Percentiles rank a stretch among this genome's conserved stretches.
These are phyloP conservation scores for Rhodotorula sp. DNA, from an alignment of 1,284 basidiomycete species.

Conservation along the genomic window DNA sequence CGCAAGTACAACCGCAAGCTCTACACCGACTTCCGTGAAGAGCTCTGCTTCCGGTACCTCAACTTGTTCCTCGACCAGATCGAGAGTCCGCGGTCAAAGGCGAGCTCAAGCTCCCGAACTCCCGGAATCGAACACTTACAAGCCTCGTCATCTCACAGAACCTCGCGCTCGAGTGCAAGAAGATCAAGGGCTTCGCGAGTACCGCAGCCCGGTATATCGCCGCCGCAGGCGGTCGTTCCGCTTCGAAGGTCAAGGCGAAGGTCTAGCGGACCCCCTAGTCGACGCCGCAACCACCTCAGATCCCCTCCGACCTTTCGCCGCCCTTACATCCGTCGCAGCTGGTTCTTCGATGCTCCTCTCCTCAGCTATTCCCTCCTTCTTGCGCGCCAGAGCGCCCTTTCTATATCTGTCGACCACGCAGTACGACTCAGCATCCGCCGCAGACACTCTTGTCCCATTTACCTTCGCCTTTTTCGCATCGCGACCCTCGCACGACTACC, in stretches of 20 bases:
- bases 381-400: too few relatives aligned
- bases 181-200: constrained; percentile 44
- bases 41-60: constrained; percentile 47
- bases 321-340: too few relatives aligned
- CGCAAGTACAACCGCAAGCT: constrained; percentile 71
- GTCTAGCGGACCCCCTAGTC: too few relatives aligned
- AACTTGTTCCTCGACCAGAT: constrained; percentile 42
- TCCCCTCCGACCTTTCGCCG: too few relatives aligned
- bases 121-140: neutral
- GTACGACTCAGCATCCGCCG: too few relatives aligned
- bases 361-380: too few relatives aligned
- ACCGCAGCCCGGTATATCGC: constrained; percentile 36
- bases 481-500: too few relatives aligned
- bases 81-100: constrained; percentile 34
- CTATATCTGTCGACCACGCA: too few relatives aligned
- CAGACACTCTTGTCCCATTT: too few relatives aligned
- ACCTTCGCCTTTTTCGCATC: too few relatives aligned
- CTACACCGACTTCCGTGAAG: constrained; percentile 58
- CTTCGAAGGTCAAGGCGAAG: neutral
- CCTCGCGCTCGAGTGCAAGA: constrained; percentile 44
- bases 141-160: constrained; percentile 7
- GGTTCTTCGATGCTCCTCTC: too few relatives aligned
- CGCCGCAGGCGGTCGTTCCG: constrained; percentile 8
- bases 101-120: constrained; percentile 12
- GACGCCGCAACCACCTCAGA: too few relatives aligned